A percentile compares a stretch with the other conserved stretches of the same genome.
phyloP scores from a whole-genome alignment of 179 eudicot species.

The Monotropa hypopitys region DNA sequence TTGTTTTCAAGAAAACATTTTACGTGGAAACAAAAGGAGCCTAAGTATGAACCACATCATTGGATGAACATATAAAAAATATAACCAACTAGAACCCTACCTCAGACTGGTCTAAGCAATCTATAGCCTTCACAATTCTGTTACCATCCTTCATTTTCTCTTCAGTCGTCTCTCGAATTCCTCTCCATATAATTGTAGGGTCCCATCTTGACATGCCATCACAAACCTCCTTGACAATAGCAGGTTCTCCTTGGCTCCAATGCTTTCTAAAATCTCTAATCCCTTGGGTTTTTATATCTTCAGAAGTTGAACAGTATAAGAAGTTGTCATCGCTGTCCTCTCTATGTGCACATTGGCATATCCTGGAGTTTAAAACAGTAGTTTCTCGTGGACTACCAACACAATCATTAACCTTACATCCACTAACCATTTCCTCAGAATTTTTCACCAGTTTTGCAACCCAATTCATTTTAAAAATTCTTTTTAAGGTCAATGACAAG shows the following conservation, averaged over 20 bases:
- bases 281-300: conserved; percentile 59
- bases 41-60: neutral
- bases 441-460: conserved; percentile 87
- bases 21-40: neutral
- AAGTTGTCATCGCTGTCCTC: conserved; percentile 43
- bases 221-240: conserved; percentile 60
- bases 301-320: conserved; percentile 58
- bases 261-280: conserved; percentile 55
- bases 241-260: conserved; percentile 77
- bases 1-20: neutral
- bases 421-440: conserved; percentile 87
- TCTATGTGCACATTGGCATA: conserved; percentile 44
- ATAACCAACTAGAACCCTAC: conserved; percentile 23
- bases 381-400: conserved; percentile 15
- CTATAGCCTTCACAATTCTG: conserved; percentile 70
- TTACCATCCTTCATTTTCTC: conserved; percentile 59
- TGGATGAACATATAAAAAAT: neutral
- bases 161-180: conserved; percentile 53
- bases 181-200: conserved; percentile 76
- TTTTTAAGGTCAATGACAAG: conserved; percentile 40
- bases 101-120: conserved; percentile 76
- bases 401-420: conserved; percentile 45
- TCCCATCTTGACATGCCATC: conserved; percentile 65
- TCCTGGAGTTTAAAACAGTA: conserved; percentile 18
- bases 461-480: conserved; percentile 97